Evolutionary conservation across 2,329 filamentous ascomycete species (phyloP).

Genomic region (Didymosphaeria variabile): DNA sequence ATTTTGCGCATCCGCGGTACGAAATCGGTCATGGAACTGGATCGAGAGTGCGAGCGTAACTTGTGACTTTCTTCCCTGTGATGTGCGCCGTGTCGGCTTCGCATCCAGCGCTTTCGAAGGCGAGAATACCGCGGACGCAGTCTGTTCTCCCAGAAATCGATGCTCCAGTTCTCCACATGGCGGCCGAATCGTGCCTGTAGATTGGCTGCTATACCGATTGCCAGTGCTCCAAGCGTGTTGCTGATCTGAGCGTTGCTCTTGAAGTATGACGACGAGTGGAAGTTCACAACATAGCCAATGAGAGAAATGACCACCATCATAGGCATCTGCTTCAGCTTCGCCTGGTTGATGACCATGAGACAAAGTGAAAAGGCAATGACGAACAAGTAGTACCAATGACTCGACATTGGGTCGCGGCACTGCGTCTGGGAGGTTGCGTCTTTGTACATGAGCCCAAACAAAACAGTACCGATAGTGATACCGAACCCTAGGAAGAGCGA

Average conservation of each 20-base stretch:
- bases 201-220: constrained; percentile 80
- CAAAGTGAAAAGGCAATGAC: constrained; percentile 78
- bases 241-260: constrained; percentile 76
- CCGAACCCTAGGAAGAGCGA: constrained; percentile 62
- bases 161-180: constrained; percentile 63
- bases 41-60: constrained; percentile 31
- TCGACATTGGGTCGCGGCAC: constrained; percentile 58
- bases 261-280: constrained; percentile 74
- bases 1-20: constrained; percentile 47
- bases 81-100: constrained; percentile 29
- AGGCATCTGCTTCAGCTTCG: constrained; percentile 79
- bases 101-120: constrained; percentile 37
- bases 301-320: constrained; percentile 79
- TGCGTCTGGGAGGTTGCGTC: constrained; percentile 56
- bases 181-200: constrained; percentile 75
- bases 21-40: constrained; percentile 31
- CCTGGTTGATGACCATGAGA: constrained; percentile 80
- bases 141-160: constrained; percentile 63
- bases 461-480: constrained; percentile 60
- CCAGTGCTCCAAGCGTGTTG: constrained; percentile 79
- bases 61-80: constrained; percentile 21
- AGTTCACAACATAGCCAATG: constrained; percentile 78
- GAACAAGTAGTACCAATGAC: constrained; percentile 72
- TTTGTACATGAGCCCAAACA: constrained; percentile 59
- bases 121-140: constrained; percentile 53